These are phyloP conservation scores for Vanrija sp. DNA, from an alignment of 1,284 basidiomycete species.

Conservation along the genomic window DNA sequence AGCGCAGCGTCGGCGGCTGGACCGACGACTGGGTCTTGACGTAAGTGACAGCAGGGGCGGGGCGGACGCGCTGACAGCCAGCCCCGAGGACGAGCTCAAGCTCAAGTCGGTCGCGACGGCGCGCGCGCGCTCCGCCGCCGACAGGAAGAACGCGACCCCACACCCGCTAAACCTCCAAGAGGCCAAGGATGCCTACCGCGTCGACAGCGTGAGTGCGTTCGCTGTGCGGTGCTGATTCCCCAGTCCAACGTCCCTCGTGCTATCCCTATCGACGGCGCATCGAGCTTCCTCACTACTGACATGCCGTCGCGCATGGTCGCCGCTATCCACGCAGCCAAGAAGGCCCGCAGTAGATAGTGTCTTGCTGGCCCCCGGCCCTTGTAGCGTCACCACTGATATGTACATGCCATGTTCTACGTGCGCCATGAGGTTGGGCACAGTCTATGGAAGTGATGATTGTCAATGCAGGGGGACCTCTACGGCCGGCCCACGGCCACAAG, in stretches of 20 bases:
- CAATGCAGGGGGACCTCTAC: too few species aligned
- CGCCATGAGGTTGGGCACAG: neutral
- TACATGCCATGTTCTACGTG: neutral
- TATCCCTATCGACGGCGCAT: too few species aligned
- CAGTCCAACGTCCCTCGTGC: too few species aligned
- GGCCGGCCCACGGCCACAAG: too few species aligned
- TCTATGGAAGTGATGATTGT: too few species aligned
- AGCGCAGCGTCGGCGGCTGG: conserved; percentile 10
- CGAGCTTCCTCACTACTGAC: conserved; percentile 11
- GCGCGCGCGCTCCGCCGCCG: conserved; percentile 1
- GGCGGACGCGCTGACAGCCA: neutral
- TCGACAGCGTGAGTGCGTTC: conserved; percentile 22
- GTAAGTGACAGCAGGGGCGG: conserved; percentile 2
- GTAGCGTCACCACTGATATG: neutral
- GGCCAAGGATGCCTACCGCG: conserved; percentile 27
- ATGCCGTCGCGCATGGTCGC: conserved; percentile 15
- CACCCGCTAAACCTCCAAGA: conserved; percentile 28
- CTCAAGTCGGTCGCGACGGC: conserved; percentile 5
- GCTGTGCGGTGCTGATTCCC: neutral
- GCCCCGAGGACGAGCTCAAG: conserved; percentile 14
- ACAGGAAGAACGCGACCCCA: conserved; percentile 1
- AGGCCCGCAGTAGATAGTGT: neutral
- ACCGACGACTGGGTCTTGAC: conserved; percentile 17
- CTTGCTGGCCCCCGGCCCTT: neutral
- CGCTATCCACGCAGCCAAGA: conserved; percentile 5